Percentiles rank a stretch among this genome's conserved stretches.
phyloP scores from a whole-genome alignment of 768 basidiomycete species.

The Podaxis sp. region DNA sequence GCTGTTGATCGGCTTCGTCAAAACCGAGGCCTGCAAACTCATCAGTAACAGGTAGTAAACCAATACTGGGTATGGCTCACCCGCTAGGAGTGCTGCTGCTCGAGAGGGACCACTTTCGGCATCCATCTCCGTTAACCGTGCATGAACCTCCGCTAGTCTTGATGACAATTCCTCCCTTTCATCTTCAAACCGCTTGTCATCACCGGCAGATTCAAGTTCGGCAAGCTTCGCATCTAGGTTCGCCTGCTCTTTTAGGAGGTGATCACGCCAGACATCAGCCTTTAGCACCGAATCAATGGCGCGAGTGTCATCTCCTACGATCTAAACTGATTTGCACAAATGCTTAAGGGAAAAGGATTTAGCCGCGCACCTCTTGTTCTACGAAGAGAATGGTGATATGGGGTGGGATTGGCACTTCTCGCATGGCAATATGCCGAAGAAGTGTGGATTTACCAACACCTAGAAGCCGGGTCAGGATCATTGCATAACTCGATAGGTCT shows the following conservation, averaged over 20 bases:
- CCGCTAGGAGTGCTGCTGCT: constrained; percentile 86
- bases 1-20: constrained; percentile 80
- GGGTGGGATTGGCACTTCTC: constrained; percentile 90
- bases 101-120: constrained; percentile 96
- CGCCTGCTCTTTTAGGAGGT: constrained; percentile 82
- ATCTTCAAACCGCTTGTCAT: constrained; percentile 80
- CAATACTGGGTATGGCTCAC: constrained; percentile 32
- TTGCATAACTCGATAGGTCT: neutral
- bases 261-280: constrained; percentile 99
- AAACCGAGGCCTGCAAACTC: constrained; percentile 77
- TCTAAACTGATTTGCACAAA: constrained; percentile 39
- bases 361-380: constrained; percentile 80
- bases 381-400: constrained; percentile 98
- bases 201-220: constrained; percentile 69
- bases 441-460: constrained; percentile 98
- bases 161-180: constrained; percentile 81
- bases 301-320: constrained; percentile 88
- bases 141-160: constrained; percentile 85
- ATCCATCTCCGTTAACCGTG: constrained; percentile 94
- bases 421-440: constrained; percentile 89
- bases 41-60: neutral
- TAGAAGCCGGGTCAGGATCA: constrained; percentile 20
- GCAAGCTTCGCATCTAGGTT: constrained; percentile 70
- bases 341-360: neutral
- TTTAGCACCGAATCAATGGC: constrained; percentile 96